phyloP scores from a whole-genome alignment of 441 rosid species.

The Flueggea neowawraea region DNA sequence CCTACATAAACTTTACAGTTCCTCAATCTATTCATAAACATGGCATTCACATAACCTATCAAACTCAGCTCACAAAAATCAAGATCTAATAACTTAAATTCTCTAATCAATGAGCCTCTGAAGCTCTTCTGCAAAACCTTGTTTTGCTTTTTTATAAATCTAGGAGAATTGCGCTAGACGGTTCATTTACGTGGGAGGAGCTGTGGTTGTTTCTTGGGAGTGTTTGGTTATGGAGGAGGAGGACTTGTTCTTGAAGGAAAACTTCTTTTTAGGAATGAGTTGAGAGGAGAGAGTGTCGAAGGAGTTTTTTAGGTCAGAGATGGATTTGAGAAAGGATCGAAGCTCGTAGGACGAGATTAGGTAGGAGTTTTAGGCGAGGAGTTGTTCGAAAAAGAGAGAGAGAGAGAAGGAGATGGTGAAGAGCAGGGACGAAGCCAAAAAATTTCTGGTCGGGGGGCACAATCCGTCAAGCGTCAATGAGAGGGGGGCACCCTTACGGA shows the following conservation, averaged over 20 bases:
- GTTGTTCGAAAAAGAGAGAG: slow-evolving; percentile 62
- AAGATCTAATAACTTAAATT: slow-evolving; percentile 60
- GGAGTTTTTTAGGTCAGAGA: slow-evolving; percentile 57
- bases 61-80: slow-evolving; percentile 66
- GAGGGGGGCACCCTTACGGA: no score
- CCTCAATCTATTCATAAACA: slow-evolving; percentile 55
- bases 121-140: slow-evolving; percentile 41
- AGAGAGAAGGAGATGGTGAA: slow-evolving; percentile 67
- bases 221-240: slow-evolving; percentile 10
- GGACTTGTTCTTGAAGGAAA: slow-evolving; percentile 67
- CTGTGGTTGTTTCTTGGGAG: slow-evolving; percentile 12
- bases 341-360: slow-evolving; percentile 75
- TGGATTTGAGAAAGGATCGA: slow-evolving; percentile 58
- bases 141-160: slow-evolving; percentile 45
- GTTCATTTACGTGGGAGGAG: slow-evolving; percentile 2
- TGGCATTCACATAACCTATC: slow-evolving; percentile 40
- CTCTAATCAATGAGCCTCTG: slow-evolving; percentile 47
- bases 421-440: no score
- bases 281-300: slow-evolving; percentile 43
- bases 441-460: no score
- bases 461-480: no score
- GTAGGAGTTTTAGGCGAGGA: slow-evolving; percentile 75
- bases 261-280: slow-evolving; percentile 66
- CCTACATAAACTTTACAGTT: slow-evolving; percentile 57
- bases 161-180: slow-evolving; percentile 45